These are phyloP conservation scores for Rhodotorula diobovata DNA, from an alignment of 768 basidiomycete species.

Conservation along the genomic window DNA sequence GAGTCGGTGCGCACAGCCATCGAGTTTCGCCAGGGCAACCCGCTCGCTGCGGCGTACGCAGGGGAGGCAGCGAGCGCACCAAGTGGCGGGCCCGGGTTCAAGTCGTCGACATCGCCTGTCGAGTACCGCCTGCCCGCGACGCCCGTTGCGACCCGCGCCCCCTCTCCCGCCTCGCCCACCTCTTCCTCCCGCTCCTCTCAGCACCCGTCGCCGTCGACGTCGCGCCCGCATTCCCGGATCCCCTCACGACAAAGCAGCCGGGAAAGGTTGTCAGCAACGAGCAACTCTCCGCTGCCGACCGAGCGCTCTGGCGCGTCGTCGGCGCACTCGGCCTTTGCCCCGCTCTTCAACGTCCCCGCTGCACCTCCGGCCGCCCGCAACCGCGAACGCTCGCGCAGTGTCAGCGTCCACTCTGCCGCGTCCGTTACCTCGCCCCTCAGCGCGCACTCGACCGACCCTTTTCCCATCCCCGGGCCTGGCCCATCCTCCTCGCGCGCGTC, in stretches of 20 bases:
- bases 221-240: constrained; percentile 1
- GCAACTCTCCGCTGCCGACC: neutral
- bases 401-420: neutral
- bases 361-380: neutral
- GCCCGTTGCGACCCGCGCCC: constrained; percentile 27
- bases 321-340: constrained; percentile 21
- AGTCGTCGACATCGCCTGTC: constrained; percentile 4
- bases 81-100: neutral
- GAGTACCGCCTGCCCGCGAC: constrained; percentile 26
- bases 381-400: constrained; percentile 22
- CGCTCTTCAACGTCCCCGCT: constrained; percentile 23
- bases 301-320: constrained; percentile 10
- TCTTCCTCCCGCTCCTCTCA: constrained; percentile 10
- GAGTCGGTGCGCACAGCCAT: constrained; percentile 50
- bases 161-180: constrained; percentile 23
- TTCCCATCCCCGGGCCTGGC: neutral
- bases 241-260: constrained; percentile 25
- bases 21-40: constrained; percentile 48
- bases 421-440: no score
- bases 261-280: constrained; percentile 5
- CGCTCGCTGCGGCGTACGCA: neutral
- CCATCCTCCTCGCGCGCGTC: neutral
- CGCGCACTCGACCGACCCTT: neutral
- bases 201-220: neutral
- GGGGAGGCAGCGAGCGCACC: constrained; percentile 15